Evolutionary conservation across 108 stramenopile species (phyloP).

Genomic region (Ochromonas danica): DNA sequence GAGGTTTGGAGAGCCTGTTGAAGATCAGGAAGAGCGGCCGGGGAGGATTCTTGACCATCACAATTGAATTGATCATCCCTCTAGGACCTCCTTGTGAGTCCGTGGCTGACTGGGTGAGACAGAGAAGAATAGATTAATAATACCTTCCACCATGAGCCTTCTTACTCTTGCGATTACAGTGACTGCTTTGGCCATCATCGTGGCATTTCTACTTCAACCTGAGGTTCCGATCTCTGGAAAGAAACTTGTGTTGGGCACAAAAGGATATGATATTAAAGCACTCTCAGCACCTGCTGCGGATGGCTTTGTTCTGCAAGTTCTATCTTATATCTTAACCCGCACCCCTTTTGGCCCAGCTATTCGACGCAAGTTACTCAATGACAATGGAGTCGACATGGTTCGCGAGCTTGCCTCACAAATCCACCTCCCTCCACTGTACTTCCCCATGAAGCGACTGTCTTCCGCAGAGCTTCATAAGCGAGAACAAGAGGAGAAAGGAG

Average conservation of each 20-base stretch:
- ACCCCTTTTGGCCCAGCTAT: slow-evolving; percentile 33
- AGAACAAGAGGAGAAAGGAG: slow-evolving; percentile 31
- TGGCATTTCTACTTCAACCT: too few relatives aligned
- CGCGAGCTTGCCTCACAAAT: slow-evolving; percentile 42
- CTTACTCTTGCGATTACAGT: too few relatives aligned
- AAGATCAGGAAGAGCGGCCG: too few relatives aligned
- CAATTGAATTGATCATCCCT: too few relatives aligned
- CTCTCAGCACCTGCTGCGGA: neutral
- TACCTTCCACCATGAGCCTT: too few relatives aligned
- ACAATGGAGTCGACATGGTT: slow-evolving; percentile 30
- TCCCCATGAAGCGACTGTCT: slow-evolving; percentile 53
- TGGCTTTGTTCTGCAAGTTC: slow-evolving; percentile 9
- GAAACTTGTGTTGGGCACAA: neutral
- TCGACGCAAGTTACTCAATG: slow-evolving; percentile 32
- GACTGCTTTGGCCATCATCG: too few relatives aligned
- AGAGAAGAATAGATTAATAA: too few relatives aligned
- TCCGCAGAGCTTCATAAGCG: slow-evolving; percentile 11
- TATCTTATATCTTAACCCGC: slow-evolving; percentile 6
- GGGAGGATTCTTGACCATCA: too few relatives aligned
- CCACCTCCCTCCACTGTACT: slow-evolving; percentile 42
- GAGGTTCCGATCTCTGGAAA: neutral
- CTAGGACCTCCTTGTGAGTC: too few relatives aligned
- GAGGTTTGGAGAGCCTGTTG: too few relatives aligned
- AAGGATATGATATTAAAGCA: slow-evolving; percentile 19
- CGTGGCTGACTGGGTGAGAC: too few relatives aligned